Evolutionary conservation across 2,329 filamentous ascomycete species (phyloP).

Genomic region (Aspergillus thermomutatus): DNA sequence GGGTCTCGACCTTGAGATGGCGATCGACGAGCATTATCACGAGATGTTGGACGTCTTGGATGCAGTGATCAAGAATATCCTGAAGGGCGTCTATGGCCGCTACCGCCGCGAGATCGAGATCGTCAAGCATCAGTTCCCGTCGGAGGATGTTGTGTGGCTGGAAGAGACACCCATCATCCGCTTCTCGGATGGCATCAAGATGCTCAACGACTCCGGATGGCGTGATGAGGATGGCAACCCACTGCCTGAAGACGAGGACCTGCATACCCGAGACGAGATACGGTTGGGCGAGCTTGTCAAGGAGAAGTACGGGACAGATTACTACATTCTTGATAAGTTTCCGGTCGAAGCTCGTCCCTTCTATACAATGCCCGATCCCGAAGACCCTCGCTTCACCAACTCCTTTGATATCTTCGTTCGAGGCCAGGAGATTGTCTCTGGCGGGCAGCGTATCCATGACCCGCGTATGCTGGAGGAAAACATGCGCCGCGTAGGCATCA

Average conservation of each 20-base stretch:
- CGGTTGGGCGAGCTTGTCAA: constrained; percentile 79
- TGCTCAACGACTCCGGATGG: constrained; percentile 77
- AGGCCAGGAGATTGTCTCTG: constrained; percentile 87
- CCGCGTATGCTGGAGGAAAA: constrained; percentile 69
- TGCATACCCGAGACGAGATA: constrained; percentile 83
- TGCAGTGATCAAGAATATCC: constrained; percentile 74
- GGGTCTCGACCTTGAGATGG: constrained; percentile 89
- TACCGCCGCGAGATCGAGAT: constrained; percentile 71
- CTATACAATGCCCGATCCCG: constrained; percentile 81
- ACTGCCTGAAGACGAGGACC: constrained; percentile 70
- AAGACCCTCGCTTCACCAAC: constrained; percentile 72
- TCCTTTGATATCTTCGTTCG: constrained; percentile 95
- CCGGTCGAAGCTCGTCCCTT: constrained; percentile 80
- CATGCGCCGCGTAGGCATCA: constrained; percentile 72
- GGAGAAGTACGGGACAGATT: constrained; percentile 83
- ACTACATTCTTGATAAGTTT: constrained; percentile 94
- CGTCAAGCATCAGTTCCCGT: constrained; percentile 80
- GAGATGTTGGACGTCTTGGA: constrained; percentile 80
- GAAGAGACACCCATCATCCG: constrained; percentile 79
- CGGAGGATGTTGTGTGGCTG: constrained; percentile 80
- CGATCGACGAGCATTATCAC: constrained; percentile 82
- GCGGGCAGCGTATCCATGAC: constrained; percentile 90
- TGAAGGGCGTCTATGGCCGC: constrained; percentile 66
- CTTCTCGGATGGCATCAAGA: constrained; percentile 73
- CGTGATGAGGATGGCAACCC: constrained; percentile 71